Percentiles rank a stretch among this genome's conserved stretches.
Evolutionary conservation across 495 filamentous ascomycete genomes (phyloP).

Genomic region (Penicillium egyptiacum): DNA sequence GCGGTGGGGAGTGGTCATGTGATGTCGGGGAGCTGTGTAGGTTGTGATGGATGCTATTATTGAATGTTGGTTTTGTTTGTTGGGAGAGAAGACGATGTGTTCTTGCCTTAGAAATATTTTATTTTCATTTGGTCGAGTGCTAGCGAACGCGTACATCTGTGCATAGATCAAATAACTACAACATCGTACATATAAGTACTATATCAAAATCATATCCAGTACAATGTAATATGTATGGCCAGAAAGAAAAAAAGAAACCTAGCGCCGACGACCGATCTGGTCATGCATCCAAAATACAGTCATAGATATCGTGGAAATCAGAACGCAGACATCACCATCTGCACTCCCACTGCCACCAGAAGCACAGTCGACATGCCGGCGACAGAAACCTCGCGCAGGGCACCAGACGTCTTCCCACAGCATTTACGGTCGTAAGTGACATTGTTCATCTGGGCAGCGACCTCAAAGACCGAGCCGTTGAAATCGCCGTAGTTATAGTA

Average conservation of each 20-base stretch:
- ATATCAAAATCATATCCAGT: constrained; percentile 1
- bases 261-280: constrained; percentile 8
- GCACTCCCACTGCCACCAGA: constrained; percentile 27
- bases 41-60: neutral
- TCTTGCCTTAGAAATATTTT: neutral
- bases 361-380: constrained; percentile 25
- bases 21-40: constrained; percentile 3
- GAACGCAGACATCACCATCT: constrained; percentile 28
- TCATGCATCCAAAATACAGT: constrained; percentile 12
- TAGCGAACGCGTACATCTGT: neutral
- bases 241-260: constrained; percentile 1
- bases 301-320: constrained; percentile 21
- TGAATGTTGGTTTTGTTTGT: neutral
- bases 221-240: constrained; percentile 7
- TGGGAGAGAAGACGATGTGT: neutral
- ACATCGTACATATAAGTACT: neutral
- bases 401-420: constrained; percentile 57
- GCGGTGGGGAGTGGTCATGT: constrained; percentile 17
- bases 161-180: neutral
- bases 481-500: constrained; percentile 74
- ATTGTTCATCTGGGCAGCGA: constrained; percentile 81
- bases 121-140: neutral
- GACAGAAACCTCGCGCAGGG: constrained; percentile 25
- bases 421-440: constrained; percentile 76
- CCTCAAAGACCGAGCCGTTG: constrained; percentile 86